Evolutionary conservation across 805 yeast genomes (phyloP), one percentile per base, ranked within the genome.

Genomic region (Blastobotrys muscicola): DNA sequence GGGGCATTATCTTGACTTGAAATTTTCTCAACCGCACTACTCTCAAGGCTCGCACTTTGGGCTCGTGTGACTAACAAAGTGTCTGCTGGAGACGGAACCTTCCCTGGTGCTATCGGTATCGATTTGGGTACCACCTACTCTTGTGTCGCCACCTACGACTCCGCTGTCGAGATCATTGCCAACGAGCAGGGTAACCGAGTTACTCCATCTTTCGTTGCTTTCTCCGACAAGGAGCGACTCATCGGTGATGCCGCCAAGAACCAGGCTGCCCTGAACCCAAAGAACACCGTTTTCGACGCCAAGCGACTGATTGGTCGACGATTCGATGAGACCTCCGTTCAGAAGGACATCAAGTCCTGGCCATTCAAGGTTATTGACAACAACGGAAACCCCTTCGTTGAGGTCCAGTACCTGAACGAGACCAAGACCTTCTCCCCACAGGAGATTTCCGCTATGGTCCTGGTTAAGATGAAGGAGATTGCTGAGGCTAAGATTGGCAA

Each of bases 61-160:
- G n/a, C n/a, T n/a, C n/a, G n/a, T n/a, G n/a, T n/a, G n/a, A n/a
- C 30, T 31, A 13, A 45, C 33, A 44, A 47, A 45, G 50, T 52
- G 56, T 54, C 64, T 52, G 60, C 60, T 47, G 58, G 59, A 82
- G 96, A 87, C 79, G 95, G 95, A 82, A 92, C 87, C 76, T 87
- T 84, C 82, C 92, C 89, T 80, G 97, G 97, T 83, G 92, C 92
- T 72, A 84, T 86, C 69, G 98, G 98, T 82, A 90, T 90, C 81
- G 97, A 89, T 78, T 76, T 85, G 72, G 94, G 94, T 79, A 85
- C 94, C 61, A 86, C 95, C 47, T 86, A 86, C 74, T 86, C 95
- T 42, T 87, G 96, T 79, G 96, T 87, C 51, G 96, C 95, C 58
- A 94, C 86, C 63, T 86, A 86, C 74, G 74, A 86, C 59, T 84